A percentile compares a stretch with the other conserved stretches of the same genome.
Conservation (phyloP, 208 protist species). For the Trypanosoma melophagium region DNA sequence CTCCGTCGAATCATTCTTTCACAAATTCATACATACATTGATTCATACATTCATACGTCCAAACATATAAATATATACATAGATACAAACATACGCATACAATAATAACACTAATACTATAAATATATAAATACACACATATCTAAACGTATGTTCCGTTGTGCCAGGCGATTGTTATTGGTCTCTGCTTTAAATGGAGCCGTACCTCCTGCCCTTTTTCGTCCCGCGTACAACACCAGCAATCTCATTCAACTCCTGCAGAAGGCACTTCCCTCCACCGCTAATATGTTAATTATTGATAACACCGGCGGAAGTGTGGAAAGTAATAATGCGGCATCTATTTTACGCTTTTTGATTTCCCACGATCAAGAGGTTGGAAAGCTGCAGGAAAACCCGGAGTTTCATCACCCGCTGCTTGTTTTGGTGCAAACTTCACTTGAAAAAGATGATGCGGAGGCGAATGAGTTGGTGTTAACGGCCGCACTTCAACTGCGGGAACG, state of each 20-base stretch:
- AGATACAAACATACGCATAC: too few relatives aligned
- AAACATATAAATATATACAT: too few relatives aligned
- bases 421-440: slow-evolving; percentile 22
- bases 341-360: slow-evolving; percentile 15
- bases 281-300: slow-evolving; percentile 26
- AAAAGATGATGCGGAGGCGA: slow-evolving; percentile 23
- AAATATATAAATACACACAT: neutral
- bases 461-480: slow-evolving; percentile 18
- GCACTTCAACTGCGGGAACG: slow-evolving; percentile 14
- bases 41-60: too few relatives aligned
- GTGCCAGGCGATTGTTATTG: neutral
- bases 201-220: neutral
- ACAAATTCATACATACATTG: too few relatives aligned
- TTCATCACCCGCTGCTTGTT: slow-evolving; percentile 11
- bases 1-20: too few relatives aligned
- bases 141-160: neutral
- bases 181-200: neutral
- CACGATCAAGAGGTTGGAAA: slow-evolving; percentile 7
- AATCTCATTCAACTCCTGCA: slow-evolving; percentile 8
- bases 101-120: neutral
- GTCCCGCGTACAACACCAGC: slow-evolving; percentile 15
- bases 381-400: neutral
- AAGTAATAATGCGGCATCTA: slow-evolving; percentile 4
- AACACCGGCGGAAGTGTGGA: neutral
- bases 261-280: slow-evolving; percentile 22